Evolutionary conservation across 1,284 basidiomycete species (phyloP), one percentile per base, ranked within the genome.

Genomic region (Abortiporus biennis): DNA sequence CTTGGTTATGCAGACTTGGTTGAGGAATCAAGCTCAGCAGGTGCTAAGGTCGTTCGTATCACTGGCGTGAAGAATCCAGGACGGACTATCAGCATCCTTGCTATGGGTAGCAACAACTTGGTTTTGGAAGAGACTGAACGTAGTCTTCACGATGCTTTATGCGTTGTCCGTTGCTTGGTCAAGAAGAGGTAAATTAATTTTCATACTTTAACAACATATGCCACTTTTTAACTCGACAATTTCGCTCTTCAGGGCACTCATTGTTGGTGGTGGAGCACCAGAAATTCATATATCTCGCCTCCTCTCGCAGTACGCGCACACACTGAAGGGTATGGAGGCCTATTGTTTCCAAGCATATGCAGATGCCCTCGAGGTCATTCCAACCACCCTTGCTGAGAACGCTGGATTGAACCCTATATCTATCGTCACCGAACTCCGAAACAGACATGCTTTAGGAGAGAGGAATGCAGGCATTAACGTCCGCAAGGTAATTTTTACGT

Each of bases 341-440:
- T 99, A 99, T 67, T 98, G 96, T 66, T 97, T 95, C 83, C 90
- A 96, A 61, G 94, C 94, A 3, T 99, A 93, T 56, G 93, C 96
- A 27, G 96, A 99, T 60, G 93, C 96, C 4, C 78, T 99, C 44
- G 96, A 99, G 66, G 86, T 99, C 47, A 98, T 99, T 53, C 96
- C 96, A 2, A 97, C 90, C 2, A 99, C 96, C 0, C 75, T 99
- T 6, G 96, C 96, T 8, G 96, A 99, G 68, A 99, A 99, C 61
- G 96, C 96, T 6, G 96, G 96, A 37, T 71, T 99, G 50, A 97
- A 99, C 69, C 93, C 96, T 4, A 98, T 99, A 51, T 85, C 92
- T 12, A 99, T 99, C 56, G 94, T 99, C 41, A 99, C 96, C 23
- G 96, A 99, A 63, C 72, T 99, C 45, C 80, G 96, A 51, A 99